Base-by-base conservation (phyloP, 805 yeast species). In the Saturnispora dispora region DNA sequence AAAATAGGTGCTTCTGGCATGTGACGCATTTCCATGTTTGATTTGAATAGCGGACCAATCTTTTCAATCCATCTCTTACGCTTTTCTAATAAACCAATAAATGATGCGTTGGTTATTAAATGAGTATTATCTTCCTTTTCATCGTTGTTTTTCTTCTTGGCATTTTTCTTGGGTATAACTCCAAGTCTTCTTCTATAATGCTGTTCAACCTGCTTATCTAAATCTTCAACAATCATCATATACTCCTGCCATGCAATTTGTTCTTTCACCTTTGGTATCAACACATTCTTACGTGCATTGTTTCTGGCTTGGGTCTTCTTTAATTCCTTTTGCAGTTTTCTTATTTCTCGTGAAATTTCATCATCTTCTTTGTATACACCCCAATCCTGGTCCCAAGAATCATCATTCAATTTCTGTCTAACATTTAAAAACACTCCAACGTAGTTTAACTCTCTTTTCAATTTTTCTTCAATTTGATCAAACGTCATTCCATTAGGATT, bases 231-330 rank as follows among this genome's bases (percentile, higher is more conserved):
- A 49, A 93, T 90, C 11, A 91, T 85, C 53, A 83, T 74, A 65
- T 88, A 93, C 65, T 93, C 99, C 64, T 91, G 96, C 81, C 90
- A 93, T 27, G 97, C 96, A 60, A 93, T 74, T 59, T 87, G 95
- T 57, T 86, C 93, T 58, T 89, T 91, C 15, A 93, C 76, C 0
- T 83, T 60, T 0, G 96, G 95, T 25, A 82, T 69, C 36, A 93
- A 62, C 40, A 72, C 69, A 53, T 78, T 74, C 65, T 87, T 87
- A 50, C 91, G 73, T 54, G 76, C 78, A 52, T 81, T 76, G 64
- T 93, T 93, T 52, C 78, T 71, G 23, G 70, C 71, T 3, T 82
- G 77, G 0, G 83, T 82, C 20, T 73, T 76, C 56, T 75, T 78
- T 53, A 93, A 71, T 52, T 85, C 81, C 44, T 71, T 70, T 62